Evolutionary conservation across 768 basidiomycete species (phyloP), one percentile per base, ranked within the genome.

Genomic region (Favolaschia claudopus): DNA sequence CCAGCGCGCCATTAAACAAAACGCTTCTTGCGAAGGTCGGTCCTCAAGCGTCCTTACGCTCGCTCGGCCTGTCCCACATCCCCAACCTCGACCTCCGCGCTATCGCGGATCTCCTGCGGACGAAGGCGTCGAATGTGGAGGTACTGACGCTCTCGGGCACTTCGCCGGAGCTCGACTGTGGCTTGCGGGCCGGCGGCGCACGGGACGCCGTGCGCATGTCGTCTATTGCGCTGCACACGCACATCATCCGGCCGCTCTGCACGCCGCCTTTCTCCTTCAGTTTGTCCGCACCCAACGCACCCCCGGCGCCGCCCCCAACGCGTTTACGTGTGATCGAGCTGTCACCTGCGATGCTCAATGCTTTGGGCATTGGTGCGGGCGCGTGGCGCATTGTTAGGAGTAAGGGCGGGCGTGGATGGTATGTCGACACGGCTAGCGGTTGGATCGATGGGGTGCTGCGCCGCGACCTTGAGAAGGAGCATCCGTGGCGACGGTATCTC

Each of bases 331-430:
- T 97, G 27, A 83, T 99, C 51, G 96, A 99, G 74, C 77, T 98
- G 14, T 87, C 90, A 28, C 83, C 86, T 15, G 78, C 83, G 20
- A 81, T 93, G 64, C 82, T 98, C 6, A 79, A 84, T 43, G 84
- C 83, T 5, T 79, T 96, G 2, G 93, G 93, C 7, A 83, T 82
- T 1, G 94, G 93, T 5, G 92, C 88, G 0, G 91, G 89, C 5
- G 77, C 90, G 28, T 99, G 96, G 96, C 84, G 89, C 49, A 89
- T 92, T 58, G 81, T 99, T n/a, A 82, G 86, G 57, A 94, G 93
- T 68, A 97, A 97, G 72, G 96, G 96, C 8, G 90, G 94, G 1
- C 77, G 96, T 22, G 95, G 94, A 4, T 99, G 96, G 95, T 97
- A 94, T 68, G 93, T 96, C 47, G 92, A 98, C 72, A 85, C 89